phyloP scores from a whole-genome alignment of 805 yeast species.

The Metschnikowia corniflorae region DNA sequence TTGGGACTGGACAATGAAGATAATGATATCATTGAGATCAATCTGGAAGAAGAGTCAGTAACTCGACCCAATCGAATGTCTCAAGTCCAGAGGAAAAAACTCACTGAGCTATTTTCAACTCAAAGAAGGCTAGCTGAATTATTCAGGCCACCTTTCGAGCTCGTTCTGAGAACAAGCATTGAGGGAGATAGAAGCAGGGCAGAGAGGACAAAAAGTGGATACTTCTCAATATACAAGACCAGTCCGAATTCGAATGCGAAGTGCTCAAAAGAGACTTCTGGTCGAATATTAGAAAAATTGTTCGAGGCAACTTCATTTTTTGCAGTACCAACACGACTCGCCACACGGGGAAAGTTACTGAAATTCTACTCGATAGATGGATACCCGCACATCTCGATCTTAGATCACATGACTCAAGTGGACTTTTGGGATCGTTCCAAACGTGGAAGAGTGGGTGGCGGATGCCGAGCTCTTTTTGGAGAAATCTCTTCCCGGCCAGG shows the following conservation, averaged over 20 bases:
- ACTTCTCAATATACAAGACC: conserved; percentile 82
- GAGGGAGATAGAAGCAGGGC: conserved; percentile 72
- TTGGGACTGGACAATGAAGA: conserved; percentile 35
- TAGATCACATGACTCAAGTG: conserved; percentile 92
- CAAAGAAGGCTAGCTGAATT: conserved; percentile 73
- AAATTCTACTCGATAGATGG: conserved; percentile 68
- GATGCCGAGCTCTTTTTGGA: conserved; percentile 69
- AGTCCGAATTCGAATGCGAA: conserved; percentile 82
- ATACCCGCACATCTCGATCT: conserved; percentile 84
- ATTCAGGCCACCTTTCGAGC: conserved; percentile 92
- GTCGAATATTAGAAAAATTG: conserved; percentile 68
- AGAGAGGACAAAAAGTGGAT: conserved; percentile 71
- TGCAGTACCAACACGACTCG: conserved; percentile 82
- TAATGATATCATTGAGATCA: conserved; percentile 27
- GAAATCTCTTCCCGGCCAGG: conserved; percentile 58
- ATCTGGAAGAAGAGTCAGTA: conserved; percentile 27
- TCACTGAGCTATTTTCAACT: conserved; percentile 43
- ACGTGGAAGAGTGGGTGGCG: conserved; percentile 54
- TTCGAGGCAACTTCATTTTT: conserved; percentile 71
- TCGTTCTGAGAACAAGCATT: conserved; percentile 65
- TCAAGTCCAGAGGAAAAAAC: conserved; percentile 9
- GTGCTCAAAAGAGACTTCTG: conserved; percentile 90
- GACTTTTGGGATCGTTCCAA: conserved; percentile 62
- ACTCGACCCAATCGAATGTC: conserved; percentile 10
- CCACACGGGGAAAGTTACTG: conserved; percentile 67